Evolutionary conservation across 768 basidiomycete genomes (phyloP).

Genomic region (Amanita thiersii): DNA sequence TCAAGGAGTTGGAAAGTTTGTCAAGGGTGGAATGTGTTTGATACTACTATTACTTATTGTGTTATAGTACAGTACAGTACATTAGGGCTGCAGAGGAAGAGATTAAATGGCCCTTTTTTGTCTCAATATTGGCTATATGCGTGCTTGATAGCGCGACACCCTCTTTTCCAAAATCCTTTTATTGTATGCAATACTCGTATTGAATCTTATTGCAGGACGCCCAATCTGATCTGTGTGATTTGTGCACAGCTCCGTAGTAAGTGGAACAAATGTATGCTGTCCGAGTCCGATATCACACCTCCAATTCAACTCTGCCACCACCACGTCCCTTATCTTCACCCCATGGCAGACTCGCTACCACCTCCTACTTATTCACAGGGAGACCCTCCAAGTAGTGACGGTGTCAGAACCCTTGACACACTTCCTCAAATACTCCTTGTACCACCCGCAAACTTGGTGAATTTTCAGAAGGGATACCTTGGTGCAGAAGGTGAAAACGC

Average conservation of each 20-base stretch:
- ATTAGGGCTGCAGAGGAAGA: too few relatives aligned
- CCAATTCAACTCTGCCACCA: conserved; percentile 1
- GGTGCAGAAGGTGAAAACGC: conserved; percentile 80
- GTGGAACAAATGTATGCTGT: conserved; percentile 1
- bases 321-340: conserved; percentile 14
- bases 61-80: too few relatives aligned
- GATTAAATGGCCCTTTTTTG: too few relatives aligned
- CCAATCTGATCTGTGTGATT: too few relatives aligned
- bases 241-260: background rate
- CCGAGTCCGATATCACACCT: too few relatives aligned
- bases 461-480: conserved; percentile 82
- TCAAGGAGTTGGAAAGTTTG: conserved; percentile 73
- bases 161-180: too few relatives aligned
- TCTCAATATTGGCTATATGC: too few relatives aligned
- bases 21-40: conserved; percentile 62
- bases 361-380: conserved; percentile 58
- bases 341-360: conserved; percentile 38
- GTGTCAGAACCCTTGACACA: conserved; percentile 13
- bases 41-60: conserved; percentile 13
- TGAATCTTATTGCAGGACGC: too few relatives aligned
- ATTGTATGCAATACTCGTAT: too few relatives aligned
- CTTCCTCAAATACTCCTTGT: conserved; percentile 65
- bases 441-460: conserved; percentile 58
- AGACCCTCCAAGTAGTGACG: conserved; percentile 21
- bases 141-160: too few relatives aligned